Evolutionary conservation across 2,329 filamentous ascomycete genomes (phyloP), one percentile per base, ranked within the genome.

Genomic region (Aspergillus japonicus): DNA sequence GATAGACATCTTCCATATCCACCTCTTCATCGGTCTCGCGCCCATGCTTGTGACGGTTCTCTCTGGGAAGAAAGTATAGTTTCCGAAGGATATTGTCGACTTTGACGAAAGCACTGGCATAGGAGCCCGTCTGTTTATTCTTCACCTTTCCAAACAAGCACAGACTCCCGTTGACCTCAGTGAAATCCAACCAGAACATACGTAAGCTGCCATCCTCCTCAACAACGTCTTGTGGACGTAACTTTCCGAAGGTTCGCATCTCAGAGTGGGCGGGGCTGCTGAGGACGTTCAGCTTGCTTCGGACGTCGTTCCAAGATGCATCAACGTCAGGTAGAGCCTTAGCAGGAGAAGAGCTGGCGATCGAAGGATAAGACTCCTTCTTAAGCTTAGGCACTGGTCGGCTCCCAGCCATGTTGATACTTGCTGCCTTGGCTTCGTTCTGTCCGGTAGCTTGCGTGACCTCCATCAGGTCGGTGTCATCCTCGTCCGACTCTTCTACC

Each of bases 121-220:
- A 93, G 48, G 82, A 81, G 54, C 85, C 87, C 1, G 86, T 91
- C 69, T 87, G 89, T 75, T 93, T 96, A 79, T 97, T 92, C 69
- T 92, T 87, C 24, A 97, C 94, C 73, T 99, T 99, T 64, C 95
- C 95, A 71, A 99, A 98, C 11, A 99, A 83, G 74, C 92, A 98
- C 10, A 99, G 81, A 67, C 88, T 95, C 60, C 94, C 94, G 69
- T 93, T 92, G 72, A 96, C 82, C 73, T 99, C 95, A 0, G 89
- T 92, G 71, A 96, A 99, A 76, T 99, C 95, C 7, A 91, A 89
- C 95, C 95, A 99, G 80, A 97, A 99, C 80, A 99, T 92, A 66
- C 89, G 89, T 31, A 99, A 82, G 67, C 90, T 96, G 39, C 94
- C 95, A 70, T 99, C 93, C 63, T 91, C 87, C 74, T 98, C 94